These are phyloP conservation scores for Pythium dissotocum DNA, from an alignment of 352 stramenopile genomes.

Conservation along the genomic window DNA sequence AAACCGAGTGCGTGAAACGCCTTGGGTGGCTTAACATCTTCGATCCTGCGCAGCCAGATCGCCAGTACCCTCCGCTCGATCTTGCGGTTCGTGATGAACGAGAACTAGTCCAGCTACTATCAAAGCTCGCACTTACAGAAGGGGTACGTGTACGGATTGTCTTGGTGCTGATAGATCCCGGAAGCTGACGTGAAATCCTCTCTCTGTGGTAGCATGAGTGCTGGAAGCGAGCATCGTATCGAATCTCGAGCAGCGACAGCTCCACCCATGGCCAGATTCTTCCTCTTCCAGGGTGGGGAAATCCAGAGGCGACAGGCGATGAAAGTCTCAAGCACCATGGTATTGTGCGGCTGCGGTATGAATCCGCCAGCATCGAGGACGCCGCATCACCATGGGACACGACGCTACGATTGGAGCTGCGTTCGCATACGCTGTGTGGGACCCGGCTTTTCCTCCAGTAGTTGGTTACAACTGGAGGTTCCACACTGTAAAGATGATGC, in stretches of 20 bases:
- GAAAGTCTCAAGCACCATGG: constrained; percentile 67
- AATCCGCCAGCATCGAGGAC: constrained; percentile 16
- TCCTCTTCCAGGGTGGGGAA: constrained; percentile 48
- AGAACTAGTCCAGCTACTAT: constrained; percentile 75
- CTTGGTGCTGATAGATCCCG: background rate
- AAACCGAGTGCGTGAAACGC: constrained; percentile 55
- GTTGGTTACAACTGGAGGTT: background rate
- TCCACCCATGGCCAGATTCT: constrained; percentile 17
- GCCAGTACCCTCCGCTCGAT: constrained; percentile 68
- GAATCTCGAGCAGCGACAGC: constrained; percentile 7
- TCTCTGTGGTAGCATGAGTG: constrained; percentile 13
- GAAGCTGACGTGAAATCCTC: background rate
- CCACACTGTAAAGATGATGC: constrained; percentile 5
- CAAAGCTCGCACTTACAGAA: constrained; percentile 72
- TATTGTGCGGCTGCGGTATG: constrained; percentile 49
- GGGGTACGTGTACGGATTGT: constrained; percentile 30
- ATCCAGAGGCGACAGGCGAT: constrained; percentile 49
- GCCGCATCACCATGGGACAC: constrained; percentile 20
- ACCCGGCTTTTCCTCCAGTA: constrained; percentile 29
- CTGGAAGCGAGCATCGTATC: constrained; percentile 27
- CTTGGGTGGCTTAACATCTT: constrained; percentile 88
- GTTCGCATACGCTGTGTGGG: constrained; percentile 36
- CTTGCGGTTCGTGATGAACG: constrained; percentile 74
- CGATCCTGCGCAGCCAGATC: constrained; percentile 75
- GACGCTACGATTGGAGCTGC: constrained; percentile 28